Base-by-base conservation (phyloP, 441 rosid species). In the Adansonia gregorii region DNA sequence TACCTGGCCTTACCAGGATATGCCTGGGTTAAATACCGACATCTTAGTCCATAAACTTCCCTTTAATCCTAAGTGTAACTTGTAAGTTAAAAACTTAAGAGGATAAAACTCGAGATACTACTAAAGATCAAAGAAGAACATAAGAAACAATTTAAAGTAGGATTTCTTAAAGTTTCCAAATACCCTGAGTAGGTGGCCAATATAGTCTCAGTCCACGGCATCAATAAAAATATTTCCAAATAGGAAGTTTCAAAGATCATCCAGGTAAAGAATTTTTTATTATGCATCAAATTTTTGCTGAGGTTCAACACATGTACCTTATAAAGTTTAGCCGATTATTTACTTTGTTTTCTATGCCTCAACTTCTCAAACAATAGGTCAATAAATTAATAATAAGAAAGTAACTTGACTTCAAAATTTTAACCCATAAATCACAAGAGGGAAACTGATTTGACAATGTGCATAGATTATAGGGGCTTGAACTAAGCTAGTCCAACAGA, bases 181-280 rank as follows among this genome's bases (percentile, higher is more conserved):
- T 35, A 35, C 41, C 41, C 41, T 35, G 0, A 35, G 2, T 35
- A 0, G 41, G 41, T 35, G 41, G 41, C 41, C 41, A 35, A 35
- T 2, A 35, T 35, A 35, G 41, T 35, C 41, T 2, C 41, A 35
- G 6, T 35, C 6, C 41, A n/a, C n/a, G 31, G 24, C 52, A 51
- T 70, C 74, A 27, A 51, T 46, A 27, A 51, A 51, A 67, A 70
- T 8, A 24, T 12, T 12, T 51, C 39, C 41, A 73, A 73, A 58
- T 19, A 58, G 54, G 19, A 59, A 73, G 19, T 41, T 41, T 56
- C 66, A 58, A 31, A 73, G 51, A 49, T 69, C 20, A 69, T 49
- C 20, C 35, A 39, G 63, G 52, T 49, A 68, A 46, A 56, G 56
- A 46, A 7, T 17, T 46, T 46, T 17, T 46, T 2, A 68, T 27